Base-by-base conservation (phyloP, 1,284 basidiomycete genomes). In the Tilletiaria anomala region DNA sequence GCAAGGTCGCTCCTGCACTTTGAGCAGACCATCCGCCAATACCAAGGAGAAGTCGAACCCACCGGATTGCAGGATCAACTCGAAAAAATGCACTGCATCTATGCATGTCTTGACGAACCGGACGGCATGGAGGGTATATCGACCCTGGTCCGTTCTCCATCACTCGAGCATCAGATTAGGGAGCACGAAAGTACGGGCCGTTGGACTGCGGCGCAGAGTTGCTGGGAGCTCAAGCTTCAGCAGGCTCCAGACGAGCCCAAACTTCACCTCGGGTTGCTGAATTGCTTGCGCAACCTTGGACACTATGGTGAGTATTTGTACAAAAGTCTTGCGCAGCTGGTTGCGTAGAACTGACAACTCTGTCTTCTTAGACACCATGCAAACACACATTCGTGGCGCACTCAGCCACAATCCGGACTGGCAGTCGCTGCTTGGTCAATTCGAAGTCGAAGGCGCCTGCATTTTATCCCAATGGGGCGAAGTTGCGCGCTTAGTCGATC, bases 41-140 rank as follows among this genome's bases (percentile, higher is more conserved):
- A 56, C 45, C 48, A 51, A 37, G 41, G 49, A 39, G 50, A 40
- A 14, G 43, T 59, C 15, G 53, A 69, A 8, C n/a, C 26, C 8
- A 29, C 26, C 26, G 8, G 10, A n/a, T 29, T 65, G 35, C 78
- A 86, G 40, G 72, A 71, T 1, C 82, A 87, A 65, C 96, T 87
- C 61, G 93, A 97, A 61, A 77, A 79, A 22, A 71, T 97, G 29
- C 93, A 99, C 61, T 80, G 93, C 64, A 93, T 97, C 50, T 99
- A 99, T 66, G 83, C 93, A 11, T 77, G 85, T 44, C 74, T 99
- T 3, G 89, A 99, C 62, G 89, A 99, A 65, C 93, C 93, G 0
- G 93, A 99, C 69, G 93, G 93, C 10, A 99, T 99, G 93, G 89
- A 96, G 69, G 93, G 93, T 0, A 77, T 97, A 19, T 94, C 93